Evolutionary conservation across 805 yeast species (phyloP).

Genomic region (Yarrowia sp.): DNA sequence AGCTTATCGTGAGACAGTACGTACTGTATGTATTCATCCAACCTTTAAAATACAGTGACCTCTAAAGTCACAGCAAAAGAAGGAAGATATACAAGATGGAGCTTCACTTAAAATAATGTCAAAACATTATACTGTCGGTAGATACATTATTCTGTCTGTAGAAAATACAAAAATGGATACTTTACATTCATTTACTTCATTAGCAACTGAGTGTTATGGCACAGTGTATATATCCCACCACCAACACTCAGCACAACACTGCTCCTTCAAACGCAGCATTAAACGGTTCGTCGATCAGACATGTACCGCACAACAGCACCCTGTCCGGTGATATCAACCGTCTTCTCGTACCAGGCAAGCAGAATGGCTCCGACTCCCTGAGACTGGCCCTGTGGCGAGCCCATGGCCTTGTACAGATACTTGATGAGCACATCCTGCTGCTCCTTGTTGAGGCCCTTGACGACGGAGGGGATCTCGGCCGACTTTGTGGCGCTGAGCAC

Average conservation of each 20-base stretch:
- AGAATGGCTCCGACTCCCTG: slow-evolving; percentile 83
- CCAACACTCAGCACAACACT: too few species aligned
- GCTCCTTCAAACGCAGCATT: slow-evolving; percentile 8
- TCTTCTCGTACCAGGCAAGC: slow-evolving; percentile 89
- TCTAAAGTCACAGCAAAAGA: too few species aligned
- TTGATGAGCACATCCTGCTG: slow-evolving; percentile 79
- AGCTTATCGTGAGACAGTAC: too few species aligned
- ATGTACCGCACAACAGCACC: slow-evolving; percentile 85
- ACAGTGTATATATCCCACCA: neutral
- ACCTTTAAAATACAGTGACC: too few species aligned
- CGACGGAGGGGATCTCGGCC: slow-evolving; percentile 62
- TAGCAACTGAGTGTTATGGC: neutral
- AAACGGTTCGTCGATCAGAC: slow-evolving; percentile 80
- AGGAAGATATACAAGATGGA: too few species aligned
- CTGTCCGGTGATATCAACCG: slow-evolving; percentile 78
- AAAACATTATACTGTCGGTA: too few species aligned
- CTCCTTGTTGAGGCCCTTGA: slow-evolving; percentile 56
- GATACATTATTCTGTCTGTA: too few species aligned
- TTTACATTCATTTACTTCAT: slow-evolving; percentile 27
- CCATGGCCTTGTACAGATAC: slow-evolving; percentile 83
- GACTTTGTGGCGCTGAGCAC: slow-evolving; percentile 65
- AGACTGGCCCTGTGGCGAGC: slow-evolving; percentile 56
- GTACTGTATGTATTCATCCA: too few species aligned
- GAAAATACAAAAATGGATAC: neutral
- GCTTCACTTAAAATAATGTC: too few species aligned